phyloP scores from a whole-genome alignment of 2,329 filamentous ascomycete genomes.

The Seiridium unicorne region DNA sequence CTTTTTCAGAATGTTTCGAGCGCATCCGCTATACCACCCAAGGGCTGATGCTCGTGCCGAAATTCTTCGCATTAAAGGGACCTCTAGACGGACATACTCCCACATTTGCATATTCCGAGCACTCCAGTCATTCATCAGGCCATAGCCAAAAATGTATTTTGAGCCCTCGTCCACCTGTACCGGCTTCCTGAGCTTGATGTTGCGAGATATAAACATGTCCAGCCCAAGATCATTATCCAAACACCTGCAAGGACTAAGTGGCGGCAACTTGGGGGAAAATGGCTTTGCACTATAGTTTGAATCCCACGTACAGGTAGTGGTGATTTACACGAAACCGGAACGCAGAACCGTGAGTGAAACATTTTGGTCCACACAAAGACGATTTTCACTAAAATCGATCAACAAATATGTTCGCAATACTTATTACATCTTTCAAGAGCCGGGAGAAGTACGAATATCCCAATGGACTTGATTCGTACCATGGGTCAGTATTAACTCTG shows the following conservation, averaged over 20 bases:
- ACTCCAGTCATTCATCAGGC: conserved; percentile 86
- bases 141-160: conserved; percentile 73
- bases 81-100: conserved; percentile 83
- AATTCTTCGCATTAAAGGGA: conserved; percentile 83
- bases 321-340: too few species aligned
- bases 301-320: too few species aligned
- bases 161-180: conserved; percentile 66
- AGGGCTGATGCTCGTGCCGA: conserved; percentile 72
- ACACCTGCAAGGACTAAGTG: conserved; percentile 61
- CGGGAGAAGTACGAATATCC: conserved; percentile 57
- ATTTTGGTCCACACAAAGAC: too few species aligned
- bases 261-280: too few species aligned
- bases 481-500: conserved; percentile 53
- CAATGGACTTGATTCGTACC: conserved; percentile 67
- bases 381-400: too few species aligned
- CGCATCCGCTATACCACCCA: conserved; percentile 79
- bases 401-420: conserved; percentile 30
- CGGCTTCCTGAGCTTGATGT: conserved; percentile 63
- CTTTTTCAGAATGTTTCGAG: conserved; percentile 53
- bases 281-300: too few species aligned
- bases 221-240: conserved; percentile 81
- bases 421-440: conserved; percentile 31
- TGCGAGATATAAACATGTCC: conserved; percentile 68
- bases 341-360: too few species aligned
- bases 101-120: conserved; percentile 79